Conservation (phyloP, 2,329 filamentous ascomycete species). For the Chaetomiaceae sp. region DNA sequence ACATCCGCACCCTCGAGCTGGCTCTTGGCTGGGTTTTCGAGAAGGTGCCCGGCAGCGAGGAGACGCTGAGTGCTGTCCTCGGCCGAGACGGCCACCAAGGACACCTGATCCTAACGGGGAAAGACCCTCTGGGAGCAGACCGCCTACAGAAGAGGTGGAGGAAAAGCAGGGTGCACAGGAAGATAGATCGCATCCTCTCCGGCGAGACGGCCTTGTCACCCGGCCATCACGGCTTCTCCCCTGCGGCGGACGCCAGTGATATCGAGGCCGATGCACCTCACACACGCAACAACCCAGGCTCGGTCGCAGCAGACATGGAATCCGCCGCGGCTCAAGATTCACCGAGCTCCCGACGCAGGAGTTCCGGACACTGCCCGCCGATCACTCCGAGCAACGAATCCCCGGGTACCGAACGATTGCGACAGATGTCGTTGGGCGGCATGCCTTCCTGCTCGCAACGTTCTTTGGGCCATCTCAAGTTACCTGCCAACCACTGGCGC, state of each 20-base stretch:
- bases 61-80: constrained; percentile 52
- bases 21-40: constrained; percentile 64
- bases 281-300: background rate
- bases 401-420: background rate
- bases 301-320: background rate
- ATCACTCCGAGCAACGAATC: background rate
- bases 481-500: constrained; percentile 53
- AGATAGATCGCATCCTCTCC: constrained; percentile 60
- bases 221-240: constrained; percentile 30
- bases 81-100: constrained; percentile 39
- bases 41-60: constrained; percentile 56
- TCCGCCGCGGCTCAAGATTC: background rate
- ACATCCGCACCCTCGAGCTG: constrained; percentile 69
- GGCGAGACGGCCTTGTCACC: constrained; percentile 34
- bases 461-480: constrained; percentile 21
- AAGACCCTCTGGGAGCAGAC: constrained; percentile 49
- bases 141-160: constrained; percentile 59
- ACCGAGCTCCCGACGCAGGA: background rate
- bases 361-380: background rate
- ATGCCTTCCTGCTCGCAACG: background rate
- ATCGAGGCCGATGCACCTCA: constrained; percentile 31
- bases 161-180: constrained; percentile 56
- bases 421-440: background rate
- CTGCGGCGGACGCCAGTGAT: constrained; percentile 32
- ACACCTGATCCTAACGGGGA: constrained; percentile 47